Conservation (phyloP, 2,329 filamentous ascomycete genomes). For the Stachybotrys chlorohalonatus region DNA sequence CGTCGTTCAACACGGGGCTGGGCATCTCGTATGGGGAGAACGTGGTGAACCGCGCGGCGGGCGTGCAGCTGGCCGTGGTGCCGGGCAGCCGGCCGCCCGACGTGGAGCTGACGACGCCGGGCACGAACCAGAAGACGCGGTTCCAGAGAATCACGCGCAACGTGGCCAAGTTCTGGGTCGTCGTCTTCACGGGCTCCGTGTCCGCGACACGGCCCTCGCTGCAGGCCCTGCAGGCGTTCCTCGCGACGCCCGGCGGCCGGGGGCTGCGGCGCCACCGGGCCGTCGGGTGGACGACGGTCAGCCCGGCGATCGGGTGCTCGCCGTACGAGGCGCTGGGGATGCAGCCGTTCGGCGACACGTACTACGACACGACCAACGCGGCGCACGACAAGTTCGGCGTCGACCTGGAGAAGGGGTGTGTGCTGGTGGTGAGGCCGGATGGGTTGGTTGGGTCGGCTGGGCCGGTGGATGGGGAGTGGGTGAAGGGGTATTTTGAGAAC, state of each 20-base stretch:
- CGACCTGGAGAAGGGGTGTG: slow-evolving; percentile 8
- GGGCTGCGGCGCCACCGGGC: slow-evolving; percentile 16
- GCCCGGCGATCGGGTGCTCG: slow-evolving; percentile 31
- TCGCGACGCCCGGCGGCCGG: slow-evolving; percentile 1
- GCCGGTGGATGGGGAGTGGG: slow-evolving; percentile 3
- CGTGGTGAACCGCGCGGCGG: slow-evolving; percentile 27
- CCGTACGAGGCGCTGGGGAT: slow-evolving; percentile 33
- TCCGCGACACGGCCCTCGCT: slow-evolving; percentile 10
- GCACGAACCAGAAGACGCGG: slow-evolving; percentile 30
- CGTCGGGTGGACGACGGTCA: slow-evolving; percentile 35
- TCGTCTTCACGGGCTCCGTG: slow-evolving; percentile 29
- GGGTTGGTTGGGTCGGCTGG: slow-evolving; percentile 8
- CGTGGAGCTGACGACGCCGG: slow-evolving; percentile 32
- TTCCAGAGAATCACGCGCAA: slow-evolving; percentile 36
- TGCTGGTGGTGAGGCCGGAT: slow-evolving; percentile 17
- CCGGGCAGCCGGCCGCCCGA: slow-evolving; percentile 37
- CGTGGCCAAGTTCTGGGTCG: slow-evolving; percentile 27
- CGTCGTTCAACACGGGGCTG: slow-evolving; percentile 52
- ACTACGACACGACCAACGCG: slow-evolving; percentile 34
- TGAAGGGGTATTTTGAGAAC: slow-evolving; percentile 7
- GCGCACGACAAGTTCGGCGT: slow-evolving; percentile 17
- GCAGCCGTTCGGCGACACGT: slow-evolving; percentile 37
- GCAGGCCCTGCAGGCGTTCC: slow-evolving; percentile 5
- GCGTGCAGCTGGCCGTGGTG: slow-evolving; percentile 10
- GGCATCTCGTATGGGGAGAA: slow-evolving; percentile 30